Evolutionary conservation across 169 alveolate species (phyloP).

Genomic region (Cryptosporidium bovis): DNA sequence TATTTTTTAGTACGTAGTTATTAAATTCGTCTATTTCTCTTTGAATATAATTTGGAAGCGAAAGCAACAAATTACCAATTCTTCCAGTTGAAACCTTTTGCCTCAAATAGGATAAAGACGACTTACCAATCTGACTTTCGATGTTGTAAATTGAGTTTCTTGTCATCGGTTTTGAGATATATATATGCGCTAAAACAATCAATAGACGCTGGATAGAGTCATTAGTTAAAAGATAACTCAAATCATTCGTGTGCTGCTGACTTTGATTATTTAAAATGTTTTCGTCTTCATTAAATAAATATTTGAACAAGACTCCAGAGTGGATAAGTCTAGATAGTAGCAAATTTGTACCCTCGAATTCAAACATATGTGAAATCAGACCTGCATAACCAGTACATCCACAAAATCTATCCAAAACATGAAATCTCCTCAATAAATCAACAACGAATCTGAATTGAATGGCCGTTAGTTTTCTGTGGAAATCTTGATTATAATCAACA

Average conservation of each 20-base stretch:
- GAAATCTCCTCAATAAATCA: conserved; percentile 50
- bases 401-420: conserved; percentile 47
- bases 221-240: conserved; percentile 20
- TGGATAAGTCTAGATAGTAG: conserved; percentile 46
- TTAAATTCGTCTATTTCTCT: conserved; percentile 43
- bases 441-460: conserved; percentile 61
- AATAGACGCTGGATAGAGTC: conserved; percentile 58
- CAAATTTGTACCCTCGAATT: conserved; percentile 62
- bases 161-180: conserved; percentile 55
- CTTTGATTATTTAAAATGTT: background rate
- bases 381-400: conserved; percentile 74
- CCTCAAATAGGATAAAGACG: conserved; percentile 27
- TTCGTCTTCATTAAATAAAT: conserved; percentile 6
- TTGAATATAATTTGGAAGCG: conserved; percentile 62
- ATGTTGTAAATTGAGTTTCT: conserved; percentile 43
- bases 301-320: conserved; percentile 46
- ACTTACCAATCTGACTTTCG: conserved; percentile 29
- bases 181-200: conserved; percentile 41
- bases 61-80: conserved; percentile 32
- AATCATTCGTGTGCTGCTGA: background rate
- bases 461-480: conserved; percentile 62
- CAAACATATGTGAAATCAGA: conserved; percentile 63
- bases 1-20: conserved; percentile 11
- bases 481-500: conserved; percentile 51
- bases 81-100: conserved; percentile 40